Evolutionary conservation across 1,284 basidiomycete species (phyloP).

Genomic region (Vanrija sp.): DNA sequence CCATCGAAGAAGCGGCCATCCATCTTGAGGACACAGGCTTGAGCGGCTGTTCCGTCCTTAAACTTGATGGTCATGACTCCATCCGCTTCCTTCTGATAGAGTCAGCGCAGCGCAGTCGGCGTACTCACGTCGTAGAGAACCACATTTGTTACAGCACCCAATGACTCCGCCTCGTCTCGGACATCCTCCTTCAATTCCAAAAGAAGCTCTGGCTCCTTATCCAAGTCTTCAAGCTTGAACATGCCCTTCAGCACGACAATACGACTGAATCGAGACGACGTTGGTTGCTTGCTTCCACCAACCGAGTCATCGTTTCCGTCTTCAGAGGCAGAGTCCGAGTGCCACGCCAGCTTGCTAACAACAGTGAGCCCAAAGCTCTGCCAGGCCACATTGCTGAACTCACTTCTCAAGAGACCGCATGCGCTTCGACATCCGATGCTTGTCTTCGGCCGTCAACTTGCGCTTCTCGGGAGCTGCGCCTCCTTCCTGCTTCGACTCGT

Average conservation of each 20-base stretch:
- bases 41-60: slow-evolving; percentile 76
- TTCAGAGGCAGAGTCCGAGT: slow-evolving; percentile 34
- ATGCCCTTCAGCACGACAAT: slow-evolving; percentile 92
- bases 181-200: slow-evolving; percentile 50
- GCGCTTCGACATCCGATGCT: slow-evolving; percentile 70
- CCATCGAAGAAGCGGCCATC: slow-evolving; percentile 89
- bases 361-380: neutral
- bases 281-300: slow-evolving; percentile 6
- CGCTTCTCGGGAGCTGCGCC: slow-evolving; percentile 65
- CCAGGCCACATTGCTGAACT: neutral
- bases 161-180: slow-evolving; percentile 66
- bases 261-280: slow-evolving; percentile 59
- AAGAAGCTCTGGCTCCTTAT: slow-evolving; percentile 78
- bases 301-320: slow-evolving; percentile 34
- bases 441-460: slow-evolving; percentile 66
- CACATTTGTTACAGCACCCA: slow-evolving; percentile 96
- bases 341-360: slow-evolving; percentile 46
- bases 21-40: slow-evolving; percentile 94
- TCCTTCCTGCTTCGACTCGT: slow-evolving; percentile 75
- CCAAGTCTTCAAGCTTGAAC: slow-evolving; percentile 84
- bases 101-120: slow-evolving; percentile 1
- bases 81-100: slow-evolving; percentile 74
- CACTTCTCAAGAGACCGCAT: slow-evolving; percentile 88
- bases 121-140: slow-evolving; percentile 87
- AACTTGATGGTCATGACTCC: slow-evolving; percentile 97